Percentiles rank a stretch among this genome's conserved stretches.
Conservation (phyloP, 1,284 basidiomycete genomes). For the Apiotrichum laibachii region DNA sequence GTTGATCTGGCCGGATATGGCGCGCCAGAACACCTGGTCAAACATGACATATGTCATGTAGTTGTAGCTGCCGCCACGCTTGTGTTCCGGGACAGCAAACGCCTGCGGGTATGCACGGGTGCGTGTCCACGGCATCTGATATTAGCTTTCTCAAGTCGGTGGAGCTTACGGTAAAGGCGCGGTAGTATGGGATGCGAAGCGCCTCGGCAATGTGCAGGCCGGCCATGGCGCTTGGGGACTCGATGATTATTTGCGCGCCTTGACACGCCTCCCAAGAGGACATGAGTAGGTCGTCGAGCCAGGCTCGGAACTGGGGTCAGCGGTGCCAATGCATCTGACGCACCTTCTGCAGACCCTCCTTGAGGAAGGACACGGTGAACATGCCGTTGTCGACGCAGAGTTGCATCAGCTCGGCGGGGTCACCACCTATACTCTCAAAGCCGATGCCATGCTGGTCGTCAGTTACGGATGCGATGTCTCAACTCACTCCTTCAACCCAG, state of each 20-base stretch:
- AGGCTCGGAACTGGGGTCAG: constrained; percentile 75
- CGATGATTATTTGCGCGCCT: constrained; percentile 85
- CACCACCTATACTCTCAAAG: constrained; percentile 88
- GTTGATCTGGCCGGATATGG: constrained; percentile 89
- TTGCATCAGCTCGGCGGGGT: constrained; percentile 91
- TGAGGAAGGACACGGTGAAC: constrained; percentile 90
- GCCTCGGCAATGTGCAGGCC: constrained; percentile 98
- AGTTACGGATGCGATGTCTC: not conserved
- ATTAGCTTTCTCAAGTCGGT: constrained; percentile 5
- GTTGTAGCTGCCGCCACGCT: constrained; percentile 96
- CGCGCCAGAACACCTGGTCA: constrained; percentile 97
- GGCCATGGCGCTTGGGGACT: constrained; percentile 96
- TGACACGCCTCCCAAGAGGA: constrained; percentile 96
- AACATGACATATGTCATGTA: constrained; percentile 80
- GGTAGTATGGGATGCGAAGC: constrained; percentile 85
- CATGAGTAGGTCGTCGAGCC: constrained; percentile 91
- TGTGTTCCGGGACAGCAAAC: constrained; percentile 88
- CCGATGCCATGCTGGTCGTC: constrained; percentile 76
- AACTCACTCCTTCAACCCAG: constrained; percentile 87
- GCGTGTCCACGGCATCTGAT: constrained; percentile 58
- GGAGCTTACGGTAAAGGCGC: constrained; percentile 79
- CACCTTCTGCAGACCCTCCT: constrained; percentile 83
- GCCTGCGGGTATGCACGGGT: constrained; percentile 92
- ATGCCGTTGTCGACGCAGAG: constrained; percentile 96
- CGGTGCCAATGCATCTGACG: constrained; percentile 11